A percentile compares a stretch with the other conserved stretches of the same genome.
Conservation (phyloP, 306 rosid genomes). For the Fragaria nilgerrensis region DNA sequence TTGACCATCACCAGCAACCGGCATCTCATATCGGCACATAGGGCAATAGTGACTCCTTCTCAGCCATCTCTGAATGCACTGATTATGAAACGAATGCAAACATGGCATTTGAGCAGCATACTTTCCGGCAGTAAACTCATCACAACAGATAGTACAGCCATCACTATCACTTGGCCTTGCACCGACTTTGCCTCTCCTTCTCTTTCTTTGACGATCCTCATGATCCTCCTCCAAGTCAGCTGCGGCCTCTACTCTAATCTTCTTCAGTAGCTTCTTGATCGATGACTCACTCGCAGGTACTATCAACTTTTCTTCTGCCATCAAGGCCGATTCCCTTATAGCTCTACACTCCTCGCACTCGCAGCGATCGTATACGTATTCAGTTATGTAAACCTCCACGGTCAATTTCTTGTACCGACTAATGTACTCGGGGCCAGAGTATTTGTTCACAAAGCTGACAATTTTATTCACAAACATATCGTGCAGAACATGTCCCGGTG, state of each 20-base stretch:
- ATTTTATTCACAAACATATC: not conserved
- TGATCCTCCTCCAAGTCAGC: not conserved
- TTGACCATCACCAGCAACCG: not conserved
- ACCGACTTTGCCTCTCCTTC: not conserved
- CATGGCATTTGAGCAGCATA: not conserved
- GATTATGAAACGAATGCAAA: not conserved
- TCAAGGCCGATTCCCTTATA: not conserved
- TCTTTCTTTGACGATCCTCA: not conserved
- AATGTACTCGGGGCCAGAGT: not conserved
- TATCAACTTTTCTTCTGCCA: not conserved
- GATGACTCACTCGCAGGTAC: not conserved
- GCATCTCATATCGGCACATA: not conserved
- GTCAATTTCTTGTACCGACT: not conserved
- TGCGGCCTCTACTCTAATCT: not conserved
- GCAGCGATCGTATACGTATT: not conserved
- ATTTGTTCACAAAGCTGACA: not conserved
- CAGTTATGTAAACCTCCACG: not conserved
- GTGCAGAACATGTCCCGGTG: not conserved
- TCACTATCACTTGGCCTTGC: not conserved
- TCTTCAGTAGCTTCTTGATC: not conserved
- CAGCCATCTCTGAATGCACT: not conserved
- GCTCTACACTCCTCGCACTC: not conserved
- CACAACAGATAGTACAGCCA: not conserved
- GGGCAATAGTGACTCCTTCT: not conserved
- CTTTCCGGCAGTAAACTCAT: not conserved